Evolutionary conservation across 208 protist species (phyloP).

Genomic region (Wallacemonas rigidus): DNA sequence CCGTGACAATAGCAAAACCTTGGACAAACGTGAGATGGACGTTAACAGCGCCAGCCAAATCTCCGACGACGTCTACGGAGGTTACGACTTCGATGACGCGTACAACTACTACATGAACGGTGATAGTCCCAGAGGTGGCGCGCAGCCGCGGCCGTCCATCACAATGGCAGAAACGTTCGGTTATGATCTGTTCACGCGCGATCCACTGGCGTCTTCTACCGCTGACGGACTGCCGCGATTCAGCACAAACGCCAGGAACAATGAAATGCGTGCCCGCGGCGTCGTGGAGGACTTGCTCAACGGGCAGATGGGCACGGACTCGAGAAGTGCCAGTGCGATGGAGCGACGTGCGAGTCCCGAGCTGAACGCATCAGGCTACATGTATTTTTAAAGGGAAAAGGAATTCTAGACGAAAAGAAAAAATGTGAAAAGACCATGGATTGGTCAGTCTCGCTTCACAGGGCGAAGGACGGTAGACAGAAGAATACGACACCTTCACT

Average conservation of each 20-base stretch:
- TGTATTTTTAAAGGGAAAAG: slow-evolving; percentile 15
- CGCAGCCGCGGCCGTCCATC: neutral
- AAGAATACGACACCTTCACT: neutral
- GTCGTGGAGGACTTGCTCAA: slow-evolving; percentile 14
- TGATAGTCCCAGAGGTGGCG: no score
- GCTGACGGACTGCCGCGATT: neutral
- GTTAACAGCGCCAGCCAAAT: neutral
- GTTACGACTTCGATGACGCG: slow-evolving; percentile 9
- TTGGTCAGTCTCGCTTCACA: no score
- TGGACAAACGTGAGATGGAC: neutral
- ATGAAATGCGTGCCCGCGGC: neutral
- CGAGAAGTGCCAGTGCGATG: neutral
- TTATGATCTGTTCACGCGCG: neutral
- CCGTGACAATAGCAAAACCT: neutral
- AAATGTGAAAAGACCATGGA: no score
- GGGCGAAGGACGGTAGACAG: neutral
- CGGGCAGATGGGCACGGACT: neutral
- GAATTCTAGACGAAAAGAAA: neutral
- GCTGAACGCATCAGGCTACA: slow-evolving; percentile 9
- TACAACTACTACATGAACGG: slow-evolving; percentile 14
- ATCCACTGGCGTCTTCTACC: neutral
- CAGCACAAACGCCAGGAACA: neutral
- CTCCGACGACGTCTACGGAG: slow-evolving; percentile 1
- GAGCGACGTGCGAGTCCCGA: neutral
- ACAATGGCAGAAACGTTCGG: neutral